Evolutionary conservation across 192 early-diverging fungal genomes (phyloP).

Genomic region (Coemansia sp.): DNA sequence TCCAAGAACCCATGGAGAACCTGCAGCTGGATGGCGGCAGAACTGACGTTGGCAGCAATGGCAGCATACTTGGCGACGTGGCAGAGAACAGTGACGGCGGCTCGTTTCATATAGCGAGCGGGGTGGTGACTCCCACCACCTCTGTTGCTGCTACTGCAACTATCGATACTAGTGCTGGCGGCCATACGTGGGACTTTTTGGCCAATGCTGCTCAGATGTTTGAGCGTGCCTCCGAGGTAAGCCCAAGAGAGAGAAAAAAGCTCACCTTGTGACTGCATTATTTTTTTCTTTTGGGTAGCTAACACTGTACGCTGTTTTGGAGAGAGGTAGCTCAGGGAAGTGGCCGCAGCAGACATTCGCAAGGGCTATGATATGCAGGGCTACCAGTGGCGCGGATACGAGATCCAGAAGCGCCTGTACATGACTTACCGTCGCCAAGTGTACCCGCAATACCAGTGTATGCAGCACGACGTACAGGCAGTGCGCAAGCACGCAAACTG

Average conservation of each 20-base stretch:
- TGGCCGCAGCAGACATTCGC: conserved; percentile 19
- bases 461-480: conserved; percentile 41
- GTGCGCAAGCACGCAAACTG: conserved; percentile 22
- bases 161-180: conserved; percentile 4
- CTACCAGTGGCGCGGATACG: conserved; percentile 56
- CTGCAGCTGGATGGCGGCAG: not conserved
- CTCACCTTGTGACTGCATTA: not conserved
- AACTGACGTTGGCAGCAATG: conserved; percentile 3
- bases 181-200: conserved; percentile 42
- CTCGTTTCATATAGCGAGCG: conserved; percentile 4
- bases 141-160: not conserved
- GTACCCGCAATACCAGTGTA: conserved; percentile 53
- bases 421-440: conserved; percentile 53
- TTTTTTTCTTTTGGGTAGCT: not conserved
- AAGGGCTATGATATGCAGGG: conserved; percentile 61
- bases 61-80: not conserved
- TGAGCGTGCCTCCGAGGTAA: conserved; percentile 38
- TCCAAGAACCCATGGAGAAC: conserved; percentile 9
- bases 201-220: conserved; percentile 49
- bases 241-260: too few species aligned
- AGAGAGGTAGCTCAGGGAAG: conserved; percentile 22
- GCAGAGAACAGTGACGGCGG: not conserved
- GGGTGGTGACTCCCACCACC: not conserved
- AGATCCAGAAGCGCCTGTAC: conserved; percentile 31
- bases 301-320: too few species aligned